These are phyloP conservation scores for Cenchrus purpureus DNA, from an alignment of 176 grass and related monocot genomes.

Conservation along the genomic window DNA sequence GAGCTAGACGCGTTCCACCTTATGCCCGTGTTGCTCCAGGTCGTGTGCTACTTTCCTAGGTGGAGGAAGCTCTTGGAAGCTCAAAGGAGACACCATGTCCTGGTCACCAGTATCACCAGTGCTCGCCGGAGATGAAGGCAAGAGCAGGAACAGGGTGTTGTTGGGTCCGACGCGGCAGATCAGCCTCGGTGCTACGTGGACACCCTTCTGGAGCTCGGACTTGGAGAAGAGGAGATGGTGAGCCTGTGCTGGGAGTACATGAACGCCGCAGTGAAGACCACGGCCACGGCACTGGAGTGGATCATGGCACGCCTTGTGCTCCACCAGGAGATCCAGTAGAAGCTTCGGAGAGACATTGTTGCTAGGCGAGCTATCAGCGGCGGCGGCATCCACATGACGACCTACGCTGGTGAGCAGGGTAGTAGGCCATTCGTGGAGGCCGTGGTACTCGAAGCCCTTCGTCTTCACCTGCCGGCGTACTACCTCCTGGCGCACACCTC, in stretches of 20 bases:
- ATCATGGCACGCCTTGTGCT: conserved; percentile 43
- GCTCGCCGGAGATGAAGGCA: neutral
- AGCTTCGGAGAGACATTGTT: neutral
- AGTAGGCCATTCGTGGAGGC: conserved; percentile 37
- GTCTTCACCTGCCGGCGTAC: conserved; percentile 44
- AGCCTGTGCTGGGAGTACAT: conserved; percentile 55
- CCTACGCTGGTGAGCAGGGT: too few relatives aligned
- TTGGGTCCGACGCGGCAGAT: neutral
- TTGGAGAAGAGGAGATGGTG: conserved; percentile 40
- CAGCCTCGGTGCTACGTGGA: conserved; percentile 38
- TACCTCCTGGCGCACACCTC: conserved; percentile 37
- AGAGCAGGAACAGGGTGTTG: neutral
- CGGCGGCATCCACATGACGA: too few relatives aligned
- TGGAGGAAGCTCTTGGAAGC: neutral
- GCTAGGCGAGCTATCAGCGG: neutral
- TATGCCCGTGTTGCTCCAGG: conserved; percentile 9
- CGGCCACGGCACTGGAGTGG: conserved; percentile 41
- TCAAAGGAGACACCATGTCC: neutral
- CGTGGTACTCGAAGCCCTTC: conserved; percentile 36
- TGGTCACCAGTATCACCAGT: neutral
- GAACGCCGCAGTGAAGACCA: conserved; percentile 43
- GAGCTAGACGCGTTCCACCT: conserved; percentile 41
- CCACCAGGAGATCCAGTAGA: conserved; percentile 39
- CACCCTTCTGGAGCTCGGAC: conserved; percentile 25
- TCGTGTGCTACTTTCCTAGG: neutral